These are phyloP conservation scores for Gossypium turneri DNA, from an alignment of 345 rosid species.

Conservation along the genomic window DNA sequence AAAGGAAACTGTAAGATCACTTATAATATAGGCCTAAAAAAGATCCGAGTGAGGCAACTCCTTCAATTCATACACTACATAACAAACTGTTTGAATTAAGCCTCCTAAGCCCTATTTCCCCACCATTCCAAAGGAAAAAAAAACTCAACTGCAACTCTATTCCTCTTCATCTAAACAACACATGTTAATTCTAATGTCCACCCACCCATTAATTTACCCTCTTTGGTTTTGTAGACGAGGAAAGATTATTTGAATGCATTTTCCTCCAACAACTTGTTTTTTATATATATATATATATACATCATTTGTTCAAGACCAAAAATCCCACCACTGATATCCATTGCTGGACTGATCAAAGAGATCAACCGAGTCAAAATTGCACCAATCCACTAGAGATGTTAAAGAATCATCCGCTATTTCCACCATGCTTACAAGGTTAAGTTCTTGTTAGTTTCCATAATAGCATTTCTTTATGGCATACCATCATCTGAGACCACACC, in stretches of 20 bases:
- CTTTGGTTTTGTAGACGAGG: background rate
- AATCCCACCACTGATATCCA: constrained; percentile 66
- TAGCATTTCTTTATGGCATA: constrained; percentile 47
- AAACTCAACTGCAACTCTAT: no score
- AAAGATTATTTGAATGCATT: constrained; percentile 19
- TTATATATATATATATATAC: no score
- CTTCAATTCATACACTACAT: no score
- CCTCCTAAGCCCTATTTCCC: no score
- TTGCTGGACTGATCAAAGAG: constrained; percentile 50
- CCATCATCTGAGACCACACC: constrained; percentile 39
- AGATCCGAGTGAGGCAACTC: no score
- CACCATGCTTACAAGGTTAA: constrained; percentile 44
- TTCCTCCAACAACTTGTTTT: background rate
- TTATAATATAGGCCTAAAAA: no score
- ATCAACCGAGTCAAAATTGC: constrained; percentile 48
- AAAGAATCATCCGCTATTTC: constrained; percentile 54
- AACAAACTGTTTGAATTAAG: no score
- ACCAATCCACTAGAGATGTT: constrained; percentile 72
- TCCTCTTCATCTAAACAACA: no score
- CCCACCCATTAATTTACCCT: no score
- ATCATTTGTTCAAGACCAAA: constrained; percentile 50
- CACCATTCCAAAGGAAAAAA: no score
- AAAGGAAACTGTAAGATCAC: background rate
- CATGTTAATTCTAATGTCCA: no score
- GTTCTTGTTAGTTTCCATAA: constrained; percentile 56